These are phyloP conservation scores for Trichopus zeylanicus DNA, from an alignment of 116 monocot species.

Conservation along the genomic window DNA sequence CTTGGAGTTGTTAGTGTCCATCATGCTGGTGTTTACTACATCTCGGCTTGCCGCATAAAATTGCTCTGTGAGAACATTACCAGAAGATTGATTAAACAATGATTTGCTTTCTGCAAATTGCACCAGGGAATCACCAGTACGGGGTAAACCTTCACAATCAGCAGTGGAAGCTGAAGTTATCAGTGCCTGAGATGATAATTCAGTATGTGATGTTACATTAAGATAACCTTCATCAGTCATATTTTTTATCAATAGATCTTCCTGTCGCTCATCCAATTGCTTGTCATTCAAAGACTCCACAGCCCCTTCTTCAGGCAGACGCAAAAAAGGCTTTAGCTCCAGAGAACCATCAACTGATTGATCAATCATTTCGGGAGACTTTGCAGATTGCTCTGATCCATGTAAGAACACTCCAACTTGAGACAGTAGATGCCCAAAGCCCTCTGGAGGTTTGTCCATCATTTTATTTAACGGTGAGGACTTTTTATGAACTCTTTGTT, in stretches of 20 bases:
- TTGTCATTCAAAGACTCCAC: constrained; percentile 3
- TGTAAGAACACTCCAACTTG: not conserved
- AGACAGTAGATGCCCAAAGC: not conserved
- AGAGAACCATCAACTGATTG: constrained; percentile 9
- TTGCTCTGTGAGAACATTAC: constrained; percentile 13
- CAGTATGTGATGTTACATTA: not conserved
- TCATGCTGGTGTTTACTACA: constrained; percentile 5
- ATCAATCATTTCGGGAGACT: constrained; percentile 7
- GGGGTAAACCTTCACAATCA: not conserved
- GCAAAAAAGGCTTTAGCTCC: constrained; percentile 1
- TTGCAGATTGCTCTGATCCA: constrained; percentile 8
- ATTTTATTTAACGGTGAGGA: not conserved
- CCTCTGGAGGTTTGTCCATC: not conserved
- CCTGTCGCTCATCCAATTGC: not conserved
- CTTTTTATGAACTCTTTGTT: constrained; percentile 2
- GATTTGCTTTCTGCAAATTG: not conserved
- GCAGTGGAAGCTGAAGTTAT: not conserved
- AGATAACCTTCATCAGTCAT: not conserved
- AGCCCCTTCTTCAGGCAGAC: constrained; percentile 12
- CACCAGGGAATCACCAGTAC: not conserved
- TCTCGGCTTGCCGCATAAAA: constrained; percentile 9
- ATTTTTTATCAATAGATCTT: constrained; percentile 9
- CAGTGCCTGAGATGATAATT: not conserved
- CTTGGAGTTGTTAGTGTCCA: not conserved
- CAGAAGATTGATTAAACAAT: not conserved